These are phyloP conservation scores for Abrus precatorius DNA, from an alignment of 306 rosid genomes.

Conservation along the genomic window DNA sequence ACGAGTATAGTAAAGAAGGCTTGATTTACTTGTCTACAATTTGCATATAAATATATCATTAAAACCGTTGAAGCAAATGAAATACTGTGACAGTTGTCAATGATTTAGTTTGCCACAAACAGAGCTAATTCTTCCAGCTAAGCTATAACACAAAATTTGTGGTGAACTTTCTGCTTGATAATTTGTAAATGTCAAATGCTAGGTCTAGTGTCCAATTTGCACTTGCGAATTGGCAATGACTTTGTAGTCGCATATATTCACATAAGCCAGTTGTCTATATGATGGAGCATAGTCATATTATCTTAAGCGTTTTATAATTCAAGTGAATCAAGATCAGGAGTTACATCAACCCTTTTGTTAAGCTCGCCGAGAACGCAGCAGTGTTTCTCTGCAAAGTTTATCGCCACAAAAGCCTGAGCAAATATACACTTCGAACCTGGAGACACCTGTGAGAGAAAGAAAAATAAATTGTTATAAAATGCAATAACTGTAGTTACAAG, in stretches of 20 bases:
- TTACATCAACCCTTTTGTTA: slow-evolving; percentile 56
- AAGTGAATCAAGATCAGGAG: slow-evolving; percentile 64
- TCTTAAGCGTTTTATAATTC: slow-evolving; percentile 44
- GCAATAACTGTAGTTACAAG: slow-evolving; percentile 13
- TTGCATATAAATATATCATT: neutral
- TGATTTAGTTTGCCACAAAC: slow-evolving; percentile 8
- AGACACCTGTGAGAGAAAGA: slow-evolving; percentile 66
- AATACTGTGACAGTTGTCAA: slow-evolving; percentile 4
- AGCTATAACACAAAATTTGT: neutral
- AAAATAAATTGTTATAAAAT: slow-evolving; percentile 27
- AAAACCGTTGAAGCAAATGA: slow-evolving; percentile 17
- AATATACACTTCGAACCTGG: slow-evolving; percentile 65
- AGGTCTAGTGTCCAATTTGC: slow-evolving; percentile 14
- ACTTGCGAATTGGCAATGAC: slow-evolving; percentile 25
- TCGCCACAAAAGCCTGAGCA: slow-evolving; percentile 70
- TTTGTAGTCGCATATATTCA: slow-evolving; percentile 47
- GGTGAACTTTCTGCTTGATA: neutral
- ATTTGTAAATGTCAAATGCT: neutral
- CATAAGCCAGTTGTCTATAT: slow-evolving; percentile 25
- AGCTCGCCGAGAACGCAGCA: slow-evolving; percentile 71
- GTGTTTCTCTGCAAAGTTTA: slow-evolving; percentile 58
- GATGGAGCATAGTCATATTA: neutral
- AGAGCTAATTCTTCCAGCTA: slow-evolving; percentile 2
- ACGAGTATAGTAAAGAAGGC: too few species aligned
- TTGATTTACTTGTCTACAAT: too few species aligned